A percentile compares a stretch with the other conserved stretches of the same genome.
Evolutionary conservation across 352 stramenopile species (phyloP).

Genomic region (Aphanomyces invadans): DNA sequence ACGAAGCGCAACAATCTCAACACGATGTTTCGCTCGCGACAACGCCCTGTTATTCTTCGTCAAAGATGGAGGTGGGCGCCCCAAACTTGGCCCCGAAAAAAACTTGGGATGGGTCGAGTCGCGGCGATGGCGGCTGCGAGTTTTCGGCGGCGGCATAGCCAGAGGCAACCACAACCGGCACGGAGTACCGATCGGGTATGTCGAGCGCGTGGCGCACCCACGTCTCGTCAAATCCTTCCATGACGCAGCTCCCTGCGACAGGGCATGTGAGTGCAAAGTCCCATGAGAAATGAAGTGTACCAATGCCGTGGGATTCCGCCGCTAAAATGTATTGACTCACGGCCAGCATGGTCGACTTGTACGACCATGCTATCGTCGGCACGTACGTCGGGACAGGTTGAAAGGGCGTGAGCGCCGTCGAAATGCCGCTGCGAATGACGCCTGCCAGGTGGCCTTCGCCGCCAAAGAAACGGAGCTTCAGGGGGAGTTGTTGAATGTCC

Average conservation of each 20-base stretch:
- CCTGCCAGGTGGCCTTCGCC: conserved; percentile 55
- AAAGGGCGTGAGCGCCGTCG: conserved; percentile 56
- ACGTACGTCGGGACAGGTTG: conserved; percentile 49
- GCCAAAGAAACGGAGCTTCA: conserved; percentile 59
- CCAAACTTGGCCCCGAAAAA: conserved; percentile 85
- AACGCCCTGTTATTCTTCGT: too few relatives aligned
- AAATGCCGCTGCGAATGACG: conserved; percentile 45
- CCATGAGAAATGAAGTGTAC: conserved; percentile 27
- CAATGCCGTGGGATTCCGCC: conserved; percentile 53
- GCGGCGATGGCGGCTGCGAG: conserved; percentile 31
- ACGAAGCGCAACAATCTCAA: too few relatives aligned
- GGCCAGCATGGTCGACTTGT: conserved; percentile 73
- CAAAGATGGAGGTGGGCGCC: neutral
- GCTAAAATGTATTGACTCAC: conserved; percentile 64
- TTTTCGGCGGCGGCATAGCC: conserved; percentile 40
- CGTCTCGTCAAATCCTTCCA: conserved; percentile 73
- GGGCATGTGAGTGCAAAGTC: neutral
- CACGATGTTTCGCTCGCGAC: too few relatives aligned
- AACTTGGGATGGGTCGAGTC: conserved; percentile 52
- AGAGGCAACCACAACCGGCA: conserved; percentile 64
- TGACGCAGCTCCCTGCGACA: conserved; percentile 33
- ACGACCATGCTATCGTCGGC: conserved; percentile 65
- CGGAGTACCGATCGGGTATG: conserved; percentile 67
- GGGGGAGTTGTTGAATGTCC: conserved; percentile 48
- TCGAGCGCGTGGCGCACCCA: conserved; percentile 55